Base-by-base conservation (phyloP, 768 basidiomycete species). In the Mycena indigotica region DNA sequence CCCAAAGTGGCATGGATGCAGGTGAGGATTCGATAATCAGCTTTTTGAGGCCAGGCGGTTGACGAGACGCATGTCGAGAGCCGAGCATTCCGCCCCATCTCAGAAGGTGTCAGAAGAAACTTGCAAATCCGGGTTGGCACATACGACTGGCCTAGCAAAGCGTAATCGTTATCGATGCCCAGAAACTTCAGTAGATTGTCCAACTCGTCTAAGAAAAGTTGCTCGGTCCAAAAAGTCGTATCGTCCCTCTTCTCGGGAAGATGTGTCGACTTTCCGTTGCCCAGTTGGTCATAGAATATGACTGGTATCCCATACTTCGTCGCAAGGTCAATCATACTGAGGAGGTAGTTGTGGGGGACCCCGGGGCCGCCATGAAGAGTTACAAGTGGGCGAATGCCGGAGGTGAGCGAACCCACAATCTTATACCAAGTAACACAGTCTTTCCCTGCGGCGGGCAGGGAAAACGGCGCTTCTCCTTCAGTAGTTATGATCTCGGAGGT, bases 221-320 rank as follows among this genome's bases (percentile, higher is more conserved):
- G 64, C 13, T 62, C 51, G 8, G 72, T 77, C 80, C 80, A 82
- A 66, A 84, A 84, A 25, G 68, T 65, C 5, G 59, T 62, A 17
- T 75, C 72, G 19, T 67, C 71, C 3, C 65, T 68, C 55, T 75
- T 79, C 63, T 82, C 76, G 6, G 64, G 73, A 24, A 81, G 72
- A 58, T 80, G 81, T 13, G 80, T 77, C 21, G 82, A 84, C 17
- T 62, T 60, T 13, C 80, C 80, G 62, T 71, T 73, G 5, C 83
- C 82, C 26, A 84, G 55, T 61, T 84, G 83, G 62, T 83, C 80
- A 65, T 83, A 84, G 51, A 81, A 69, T 29, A 84, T 64, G 51
- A 83, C 72, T 19, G 81, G 78, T 52, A 73, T 76, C 25, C 58
- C 50, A 50, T 66, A 52, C 13, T 65, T 52, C 28, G 54, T 53